Conservation (phyloP, 805 yeast genomes). For the Lipomyces chichibuensis region DNA sequence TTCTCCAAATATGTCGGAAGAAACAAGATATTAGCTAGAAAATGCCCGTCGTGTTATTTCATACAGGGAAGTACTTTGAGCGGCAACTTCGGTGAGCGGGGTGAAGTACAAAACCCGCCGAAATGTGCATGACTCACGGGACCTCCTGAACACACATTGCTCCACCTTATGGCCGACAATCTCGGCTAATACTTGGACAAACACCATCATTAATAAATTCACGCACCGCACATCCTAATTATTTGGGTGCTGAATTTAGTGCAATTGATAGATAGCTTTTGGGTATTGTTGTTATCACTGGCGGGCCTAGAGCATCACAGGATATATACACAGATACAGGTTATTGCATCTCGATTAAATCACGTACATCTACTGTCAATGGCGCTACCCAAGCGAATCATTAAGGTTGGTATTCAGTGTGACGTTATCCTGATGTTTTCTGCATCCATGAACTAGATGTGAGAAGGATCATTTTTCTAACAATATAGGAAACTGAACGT, state of each 20-base stretch:
- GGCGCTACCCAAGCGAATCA: slow-evolving; percentile 84
- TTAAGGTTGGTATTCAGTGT: slow-evolving; percentile 57
- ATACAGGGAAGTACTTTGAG: too few relatives aligned
- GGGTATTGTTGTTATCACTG: not conserved
- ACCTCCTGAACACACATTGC: not conserved
- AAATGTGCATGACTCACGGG: not conserved
- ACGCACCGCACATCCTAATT: not conserved
- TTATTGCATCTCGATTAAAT: not conserved
- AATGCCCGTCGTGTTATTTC: not conserved
- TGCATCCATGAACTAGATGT: not conserved
- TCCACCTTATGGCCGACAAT: not conserved
- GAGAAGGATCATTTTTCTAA: not conserved
- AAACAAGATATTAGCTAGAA: not conserved
- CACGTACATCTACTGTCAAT: slow-evolving; percentile 11
- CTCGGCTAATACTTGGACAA: not conserved
- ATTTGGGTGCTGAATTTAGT: not conserved
- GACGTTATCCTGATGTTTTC: not conserved
- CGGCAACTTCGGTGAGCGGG: not conserved
- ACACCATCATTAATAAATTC: not conserved
- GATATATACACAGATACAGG: not conserved
- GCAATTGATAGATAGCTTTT: not conserved
- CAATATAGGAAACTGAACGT: slow-evolving; percentile 81
- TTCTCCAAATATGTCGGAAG: not conserved
- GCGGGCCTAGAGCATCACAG: not conserved
- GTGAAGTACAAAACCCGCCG: not conserved